Percentiles rank a stretch among this genome's conserved stretches.
Conservation (phyloP, 2,329 filamentous ascomycete species). For the Ophiosphaerella narmari region DNA sequence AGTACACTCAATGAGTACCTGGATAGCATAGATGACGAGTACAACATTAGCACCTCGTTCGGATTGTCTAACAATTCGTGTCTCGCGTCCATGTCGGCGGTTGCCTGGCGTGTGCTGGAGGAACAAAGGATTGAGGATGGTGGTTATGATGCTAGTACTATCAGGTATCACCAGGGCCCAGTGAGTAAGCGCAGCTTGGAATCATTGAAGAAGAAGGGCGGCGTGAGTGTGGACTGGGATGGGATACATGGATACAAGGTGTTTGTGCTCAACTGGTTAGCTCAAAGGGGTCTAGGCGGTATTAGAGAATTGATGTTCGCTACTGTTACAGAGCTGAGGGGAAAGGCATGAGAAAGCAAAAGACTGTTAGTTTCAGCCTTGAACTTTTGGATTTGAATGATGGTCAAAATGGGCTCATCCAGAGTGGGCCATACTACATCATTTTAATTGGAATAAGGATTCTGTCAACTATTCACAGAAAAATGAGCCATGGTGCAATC, state of each 20-base stretch:
- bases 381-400: too few relatives aligned
- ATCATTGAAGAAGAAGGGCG: slow-evolving; percentile 67
- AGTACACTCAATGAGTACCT: slow-evolving; percentile 50
- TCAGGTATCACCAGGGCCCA: slow-evolving; percentile 54
- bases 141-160: slow-evolving; percentile 21
- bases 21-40: slow-evolving; percentile 44
- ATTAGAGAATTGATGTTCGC: slow-evolving; percentile 75
- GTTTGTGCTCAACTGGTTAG: slow-evolving; percentile 71
- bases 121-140: slow-evolving; percentile 47
- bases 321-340: slow-evolving; percentile 75
- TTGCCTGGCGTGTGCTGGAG: slow-evolving; percentile 55
- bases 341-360: neutral
- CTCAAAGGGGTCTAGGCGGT: slow-evolving; percentile 66
- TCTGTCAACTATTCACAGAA: too few relatives aligned
- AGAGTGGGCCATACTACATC: too few relatives aligned
- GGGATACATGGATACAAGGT: slow-evolving; percentile 77
- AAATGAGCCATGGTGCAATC: too few relatives aligned
- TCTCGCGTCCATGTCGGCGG: slow-evolving; percentile 52
- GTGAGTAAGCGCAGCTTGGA: slow-evolving; percentile 70
- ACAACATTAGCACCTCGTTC: slow-evolving; percentile 49
- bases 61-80: slow-evolving; percentile 54
- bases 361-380: neutral
- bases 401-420: too few relatives aligned
- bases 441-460: too few relatives aligned
- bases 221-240: slow-evolving; percentile 70